These are phyloP conservation scores for Potentilla sterilis DNA, from an alignment of 306 rosid genomes.

Conservation along the genomic window DNA sequence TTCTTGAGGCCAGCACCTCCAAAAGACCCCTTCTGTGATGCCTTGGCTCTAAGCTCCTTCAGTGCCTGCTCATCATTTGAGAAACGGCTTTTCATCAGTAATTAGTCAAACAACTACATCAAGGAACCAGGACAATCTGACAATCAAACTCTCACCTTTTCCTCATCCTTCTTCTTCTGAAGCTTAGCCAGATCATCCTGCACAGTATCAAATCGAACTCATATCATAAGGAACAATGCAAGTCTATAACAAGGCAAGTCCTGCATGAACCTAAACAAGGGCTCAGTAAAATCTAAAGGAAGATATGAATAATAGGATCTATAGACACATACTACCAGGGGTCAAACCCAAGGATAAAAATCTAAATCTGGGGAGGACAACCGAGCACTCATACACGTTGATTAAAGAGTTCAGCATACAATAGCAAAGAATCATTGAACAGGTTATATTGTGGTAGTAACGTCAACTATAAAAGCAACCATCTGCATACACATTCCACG, in stretches of 20 bases:
- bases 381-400: background rate
- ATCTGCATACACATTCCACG: background rate
- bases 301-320: background rate
- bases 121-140: background rate
- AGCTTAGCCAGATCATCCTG: constrained; percentile 85
- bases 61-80: constrained; percentile 53
- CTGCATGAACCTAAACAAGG: background rate
- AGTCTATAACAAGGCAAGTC: background rate
- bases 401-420: too few species aligned
- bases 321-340: background rate
- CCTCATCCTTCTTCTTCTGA: constrained; percentile 94
- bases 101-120: background rate
- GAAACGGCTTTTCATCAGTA: background rate
- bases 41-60: constrained; percentile 78
- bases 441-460: background rate
- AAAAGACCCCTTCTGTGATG: constrained; percentile 62
- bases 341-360: background rate
- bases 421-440: background rate
- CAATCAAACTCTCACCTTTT: constrained; percentile 55
- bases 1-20: constrained; percentile 93
- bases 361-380: background rate
- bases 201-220: background rate
- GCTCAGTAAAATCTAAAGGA: background rate
- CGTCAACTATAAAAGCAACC: background rate
- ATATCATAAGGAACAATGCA: background rate